These are phyloP conservation scores for Eucalyptus regnans DNA, from an alignment of 345 rosid genomes.

Conservation along the genomic window DNA sequence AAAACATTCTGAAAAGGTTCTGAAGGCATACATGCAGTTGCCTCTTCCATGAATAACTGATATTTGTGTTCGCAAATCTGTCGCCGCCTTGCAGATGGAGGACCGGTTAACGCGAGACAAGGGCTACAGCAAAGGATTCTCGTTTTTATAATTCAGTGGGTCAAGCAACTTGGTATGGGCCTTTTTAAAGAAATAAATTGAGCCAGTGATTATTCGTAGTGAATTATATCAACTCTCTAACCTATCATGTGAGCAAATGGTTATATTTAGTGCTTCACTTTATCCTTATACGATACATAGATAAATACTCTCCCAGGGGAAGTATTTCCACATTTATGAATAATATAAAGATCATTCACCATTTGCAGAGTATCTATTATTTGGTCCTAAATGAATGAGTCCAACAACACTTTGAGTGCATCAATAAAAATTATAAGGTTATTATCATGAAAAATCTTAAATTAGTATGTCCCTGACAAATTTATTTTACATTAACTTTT, in stretches of 20 bases:
- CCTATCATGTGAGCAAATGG: background rate
- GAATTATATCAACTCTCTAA: background rate
- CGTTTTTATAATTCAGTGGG: background rate
- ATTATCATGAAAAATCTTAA: too few relatives aligned
- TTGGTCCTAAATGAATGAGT: background rate
- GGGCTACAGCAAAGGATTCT: background rate
- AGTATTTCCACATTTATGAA: background rate
- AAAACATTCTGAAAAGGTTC: background rate
- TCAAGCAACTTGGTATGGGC: background rate
- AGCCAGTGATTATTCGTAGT: background rate
- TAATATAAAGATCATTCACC: background rate
- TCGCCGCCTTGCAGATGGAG: background rate
- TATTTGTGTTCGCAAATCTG: background rate
- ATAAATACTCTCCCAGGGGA: background rate
- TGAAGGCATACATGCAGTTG: background rate
- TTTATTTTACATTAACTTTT: too few relatives aligned
- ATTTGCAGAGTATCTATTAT: background rate
- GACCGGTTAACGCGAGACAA: background rate
- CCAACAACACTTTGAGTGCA: background rate
- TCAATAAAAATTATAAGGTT: background rate
- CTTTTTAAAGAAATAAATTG: background rate
- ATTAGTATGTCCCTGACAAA: rapidly evolving
- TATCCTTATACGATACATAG: background rate
- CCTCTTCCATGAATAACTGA: background rate
- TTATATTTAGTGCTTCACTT: background rate